These are phyloP conservation scores for Lumnitzera littorea DNA, from an alignment of 345 rosid species.

Conservation along the genomic window DNA sequence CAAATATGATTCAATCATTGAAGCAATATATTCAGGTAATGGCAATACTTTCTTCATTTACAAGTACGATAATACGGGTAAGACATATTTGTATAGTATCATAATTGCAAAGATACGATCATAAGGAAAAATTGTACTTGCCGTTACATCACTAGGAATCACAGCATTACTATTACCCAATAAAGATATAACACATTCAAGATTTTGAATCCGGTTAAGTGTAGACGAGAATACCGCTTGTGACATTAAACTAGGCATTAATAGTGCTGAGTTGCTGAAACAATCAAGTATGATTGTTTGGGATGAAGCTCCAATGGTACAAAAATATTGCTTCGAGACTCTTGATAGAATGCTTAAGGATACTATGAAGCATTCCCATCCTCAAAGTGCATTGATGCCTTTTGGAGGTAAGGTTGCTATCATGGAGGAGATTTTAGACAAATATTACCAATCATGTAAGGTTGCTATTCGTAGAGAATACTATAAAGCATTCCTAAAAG, in stretches of 20 bases:
- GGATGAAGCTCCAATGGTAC: neutral
- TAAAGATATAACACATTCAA: neutral
- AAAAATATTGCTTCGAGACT: neutral
- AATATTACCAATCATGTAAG: neutral
- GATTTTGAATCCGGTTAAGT: neutral
- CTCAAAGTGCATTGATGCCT: neutral
- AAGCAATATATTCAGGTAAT: too few species aligned
- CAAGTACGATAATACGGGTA: neutral
- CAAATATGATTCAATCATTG: too few species aligned
- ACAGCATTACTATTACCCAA: neutral
- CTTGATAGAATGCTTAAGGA: neutral
- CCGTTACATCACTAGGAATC: neutral
- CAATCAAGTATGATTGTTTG: neutral
- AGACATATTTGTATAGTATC: conserved; percentile 2
- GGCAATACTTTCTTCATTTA: neutral
- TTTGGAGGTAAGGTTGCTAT: neutral
- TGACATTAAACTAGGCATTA: neutral
- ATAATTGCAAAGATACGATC: neutral
- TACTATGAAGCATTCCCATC: neutral
- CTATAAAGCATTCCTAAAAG: neutral
- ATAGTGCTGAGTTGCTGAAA: neutral
- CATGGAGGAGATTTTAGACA: neutral
- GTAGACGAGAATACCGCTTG: too few species aligned
- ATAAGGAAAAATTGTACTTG: neutral
- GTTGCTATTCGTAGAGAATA: neutral